Evolutionary conservation across 352 stramenopile species (phyloP).

Genomic region (Phytophthora uliginosa): DNA sequence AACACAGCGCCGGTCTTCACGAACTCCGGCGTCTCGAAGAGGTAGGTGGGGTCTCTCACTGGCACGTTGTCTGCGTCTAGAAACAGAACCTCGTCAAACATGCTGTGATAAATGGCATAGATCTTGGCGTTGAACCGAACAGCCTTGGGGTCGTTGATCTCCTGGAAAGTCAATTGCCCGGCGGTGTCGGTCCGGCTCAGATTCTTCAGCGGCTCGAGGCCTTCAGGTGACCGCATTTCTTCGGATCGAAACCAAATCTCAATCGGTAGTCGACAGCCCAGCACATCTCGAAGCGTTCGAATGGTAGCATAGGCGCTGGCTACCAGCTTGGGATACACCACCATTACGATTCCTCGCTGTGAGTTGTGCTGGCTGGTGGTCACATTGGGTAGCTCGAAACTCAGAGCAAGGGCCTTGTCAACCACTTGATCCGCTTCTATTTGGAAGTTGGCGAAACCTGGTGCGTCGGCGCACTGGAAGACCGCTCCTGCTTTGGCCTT

Average conservation of each 20-base stretch:
- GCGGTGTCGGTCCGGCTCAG: slow-evolving; percentile 27
- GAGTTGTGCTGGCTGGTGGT: neutral
- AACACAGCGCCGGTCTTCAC: slow-evolving; percentile 57
- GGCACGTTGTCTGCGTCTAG: slow-evolving; percentile 79
- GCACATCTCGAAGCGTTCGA: slow-evolving; percentile 40
- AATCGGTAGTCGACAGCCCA: slow-evolving; percentile 57
- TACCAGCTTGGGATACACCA: slow-evolving; percentile 73
- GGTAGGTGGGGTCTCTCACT: slow-evolving; percentile 61
- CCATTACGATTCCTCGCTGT: slow-evolving; percentile 57
- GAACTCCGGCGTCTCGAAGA: slow-evolving; percentile 67
- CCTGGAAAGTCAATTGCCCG: slow-evolving; percentile 46
- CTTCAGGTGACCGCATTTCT: slow-evolving; percentile 24
- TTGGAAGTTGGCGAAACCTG: slow-evolving; percentile 67
- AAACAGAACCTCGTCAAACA: slow-evolving; percentile 73
- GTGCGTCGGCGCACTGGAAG: slow-evolving; percentile 57
- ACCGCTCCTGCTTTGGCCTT: slow-evolving; percentile 44
- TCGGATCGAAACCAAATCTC: slow-evolving; percentile 71
- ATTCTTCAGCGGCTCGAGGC: slow-evolving; percentile 23
- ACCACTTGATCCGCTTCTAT: slow-evolving; percentile 12
- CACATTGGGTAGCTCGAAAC: slow-evolving; percentile 10
- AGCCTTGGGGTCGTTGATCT: slow-evolving; percentile 32
- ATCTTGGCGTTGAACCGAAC: slow-evolving; percentile 59
- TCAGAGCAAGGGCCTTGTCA: neutral
- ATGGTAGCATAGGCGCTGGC: slow-evolving; percentile 74
- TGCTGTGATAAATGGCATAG: slow-evolving; percentile 64